phyloP scores from a whole-genome alignment of 805 yeast species.

The Pichia paraexigua region DNA sequence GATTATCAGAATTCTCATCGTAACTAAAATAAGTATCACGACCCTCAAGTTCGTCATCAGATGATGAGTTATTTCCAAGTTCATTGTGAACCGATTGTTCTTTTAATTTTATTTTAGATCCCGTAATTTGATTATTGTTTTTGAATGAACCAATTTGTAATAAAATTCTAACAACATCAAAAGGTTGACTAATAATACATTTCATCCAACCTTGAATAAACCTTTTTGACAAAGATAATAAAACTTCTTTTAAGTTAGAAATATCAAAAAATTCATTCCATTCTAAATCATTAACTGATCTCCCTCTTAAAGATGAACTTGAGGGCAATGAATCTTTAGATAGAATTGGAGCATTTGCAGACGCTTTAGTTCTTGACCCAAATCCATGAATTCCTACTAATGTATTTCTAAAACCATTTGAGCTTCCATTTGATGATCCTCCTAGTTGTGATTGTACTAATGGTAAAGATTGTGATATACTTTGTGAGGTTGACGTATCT shows the following conservation, averaged over 20 bases:
- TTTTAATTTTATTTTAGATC: neutral
- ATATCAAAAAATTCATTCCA: conserved; percentile 58
- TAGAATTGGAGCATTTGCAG: conserved; percentile 23
- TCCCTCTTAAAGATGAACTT: neutral
- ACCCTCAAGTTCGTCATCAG: conserved; percentile 11
- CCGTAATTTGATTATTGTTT: conserved; percentile 11
- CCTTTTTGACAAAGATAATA: conserved; percentile 50
- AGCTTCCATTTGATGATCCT: neutral
- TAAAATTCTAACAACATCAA: conserved; percentile 71
- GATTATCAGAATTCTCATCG: neutral
- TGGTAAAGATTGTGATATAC: conserved; percentile 28
- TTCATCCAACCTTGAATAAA: conserved; percentile 63
- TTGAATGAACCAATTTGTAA: conserved; percentile 71
- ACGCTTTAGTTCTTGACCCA: conserved; percentile 29
- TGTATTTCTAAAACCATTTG: neutral
- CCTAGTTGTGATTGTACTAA: conserved; percentile 14
- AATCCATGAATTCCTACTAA: conserved; percentile 8
- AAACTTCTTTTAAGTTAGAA: conserved; percentile 47
- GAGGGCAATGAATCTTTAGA: neutral
- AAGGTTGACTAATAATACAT: conserved; percentile 73
- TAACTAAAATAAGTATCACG: conserved; percentile 16
- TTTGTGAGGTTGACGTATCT: conserved; percentile 27
- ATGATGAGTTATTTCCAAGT: conserved; percentile 20
- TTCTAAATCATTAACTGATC: conserved; percentile 40
- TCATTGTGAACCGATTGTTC: conserved; percentile 15